Conservation (phyloP, 345 rosid genomes). For the Citrus unshiu region DNA sequence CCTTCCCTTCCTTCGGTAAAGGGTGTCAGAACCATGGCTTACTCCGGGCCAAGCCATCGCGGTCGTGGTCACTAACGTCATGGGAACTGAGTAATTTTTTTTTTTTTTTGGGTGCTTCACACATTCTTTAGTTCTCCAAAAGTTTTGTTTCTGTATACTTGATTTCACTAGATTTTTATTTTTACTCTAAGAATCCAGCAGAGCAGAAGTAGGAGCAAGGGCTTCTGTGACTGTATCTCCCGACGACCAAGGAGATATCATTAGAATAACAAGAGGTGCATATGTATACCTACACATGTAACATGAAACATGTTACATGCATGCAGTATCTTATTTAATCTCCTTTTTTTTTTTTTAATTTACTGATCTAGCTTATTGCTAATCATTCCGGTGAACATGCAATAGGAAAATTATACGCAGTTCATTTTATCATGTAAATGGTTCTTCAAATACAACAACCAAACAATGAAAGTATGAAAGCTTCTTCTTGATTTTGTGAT, state of each 20-base stretch:
- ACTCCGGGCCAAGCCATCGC: conserved; percentile 45
- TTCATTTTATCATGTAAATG: too few species aligned
- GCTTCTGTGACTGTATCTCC: neutral
- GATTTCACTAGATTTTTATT: neutral
- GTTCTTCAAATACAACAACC: too few species aligned
- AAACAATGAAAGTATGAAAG: too few species aligned
- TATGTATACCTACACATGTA: too few species aligned
- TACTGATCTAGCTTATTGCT: too few species aligned
- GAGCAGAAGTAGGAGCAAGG: neutral
- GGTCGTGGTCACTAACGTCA: conserved; percentile 37
- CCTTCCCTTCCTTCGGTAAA: neutral
- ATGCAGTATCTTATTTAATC: neutral
- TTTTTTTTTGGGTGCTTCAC: neutral
- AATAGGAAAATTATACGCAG: too few species aligned
- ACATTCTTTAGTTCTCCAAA: neutral
- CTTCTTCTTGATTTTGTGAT: too few species aligned
- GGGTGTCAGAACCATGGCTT: conserved; percentile 20
- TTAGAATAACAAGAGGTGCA: neutral
- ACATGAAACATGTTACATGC: neutral
- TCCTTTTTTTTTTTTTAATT: neutral
- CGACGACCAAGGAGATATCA: neutral
- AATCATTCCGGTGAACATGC: too few species aligned
- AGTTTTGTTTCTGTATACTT: neutral
- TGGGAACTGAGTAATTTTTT: neutral
- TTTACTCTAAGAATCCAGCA: neutral